Percentiles rank a stretch among this genome's conserved stretches.
Conservation (phyloP, 2,329 filamentous ascomycete species). For the Sporothrix brasiliensis region DNA sequence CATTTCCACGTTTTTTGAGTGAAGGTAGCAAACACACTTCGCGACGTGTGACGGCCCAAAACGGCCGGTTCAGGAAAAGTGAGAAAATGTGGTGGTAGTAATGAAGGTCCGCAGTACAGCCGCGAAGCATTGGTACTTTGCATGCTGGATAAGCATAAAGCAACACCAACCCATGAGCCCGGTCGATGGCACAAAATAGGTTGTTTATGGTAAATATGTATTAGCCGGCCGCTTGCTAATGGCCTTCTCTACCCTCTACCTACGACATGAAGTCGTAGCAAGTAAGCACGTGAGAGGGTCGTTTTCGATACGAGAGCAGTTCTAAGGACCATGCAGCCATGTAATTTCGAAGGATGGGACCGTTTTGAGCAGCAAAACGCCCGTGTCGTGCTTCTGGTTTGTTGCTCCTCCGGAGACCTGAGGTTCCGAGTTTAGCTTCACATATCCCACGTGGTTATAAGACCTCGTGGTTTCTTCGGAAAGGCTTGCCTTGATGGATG, state of each 20-base stretch:
- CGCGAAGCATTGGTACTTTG: background rate
- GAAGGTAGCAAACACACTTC: constrained; percentile 19
- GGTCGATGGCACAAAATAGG: background rate
- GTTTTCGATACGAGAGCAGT: background rate
- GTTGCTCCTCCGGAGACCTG: background rate
- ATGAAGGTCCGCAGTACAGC: background rate
- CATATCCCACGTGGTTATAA: background rate
- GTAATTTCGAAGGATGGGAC: background rate
- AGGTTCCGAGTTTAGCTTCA: background rate
- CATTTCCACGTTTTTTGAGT: background rate
- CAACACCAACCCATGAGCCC: background rate
- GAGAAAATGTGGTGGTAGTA: background rate
- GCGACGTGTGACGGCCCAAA: background rate
- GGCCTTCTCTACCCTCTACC: background rate
- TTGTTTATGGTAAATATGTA: background rate
- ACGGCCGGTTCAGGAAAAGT: background rate
- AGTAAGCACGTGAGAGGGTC: background rate
- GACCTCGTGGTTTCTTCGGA: background rate
- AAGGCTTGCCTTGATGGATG: background rate
- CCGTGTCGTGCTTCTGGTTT: background rate
- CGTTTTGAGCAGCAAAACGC: background rate
- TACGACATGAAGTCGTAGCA: background rate
- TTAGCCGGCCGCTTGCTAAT: background rate
- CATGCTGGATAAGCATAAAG: background rate
- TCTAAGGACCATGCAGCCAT: background rate